Percentiles rank a stretch among this genome's conserved stretches.
Conservation (phyloP, 305 asterid species). For the Solanum hybrid region DNA sequence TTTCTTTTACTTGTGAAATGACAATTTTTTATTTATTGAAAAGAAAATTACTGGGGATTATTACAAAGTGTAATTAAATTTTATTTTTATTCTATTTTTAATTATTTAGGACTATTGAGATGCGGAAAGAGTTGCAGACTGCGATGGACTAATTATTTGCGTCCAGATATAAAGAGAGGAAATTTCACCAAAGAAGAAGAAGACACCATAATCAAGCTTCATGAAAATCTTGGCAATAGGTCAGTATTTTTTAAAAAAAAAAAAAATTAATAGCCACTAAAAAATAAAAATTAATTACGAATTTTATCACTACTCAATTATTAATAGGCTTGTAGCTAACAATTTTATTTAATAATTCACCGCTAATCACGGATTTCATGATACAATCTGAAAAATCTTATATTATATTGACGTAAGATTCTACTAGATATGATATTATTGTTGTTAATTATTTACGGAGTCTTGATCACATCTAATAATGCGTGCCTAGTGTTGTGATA, state of each 20-base stretch:
- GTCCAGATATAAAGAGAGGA: slow-evolving; percentile 85
- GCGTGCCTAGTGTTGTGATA: background rate
- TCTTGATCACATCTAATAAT: background rate
- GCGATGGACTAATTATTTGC: slow-evolving; percentile 71
- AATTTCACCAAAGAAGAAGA: slow-evolving; percentile 75
- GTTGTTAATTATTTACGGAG: background rate
- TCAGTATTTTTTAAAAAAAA: slow-evolving; percentile 4
- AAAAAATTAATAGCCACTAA: background rate
- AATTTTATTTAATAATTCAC: background rate
- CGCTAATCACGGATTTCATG: background rate
- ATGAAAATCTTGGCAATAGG: slow-evolving; percentile 74
- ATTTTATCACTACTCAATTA: background rate
- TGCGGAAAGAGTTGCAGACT: slow-evolving; percentile 95
- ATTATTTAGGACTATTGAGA: slow-evolving; percentile 48
- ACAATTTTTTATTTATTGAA: background rate
- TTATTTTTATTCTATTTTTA: background rate
- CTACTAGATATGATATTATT: background rate
- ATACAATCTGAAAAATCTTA: no score
- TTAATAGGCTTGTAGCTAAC: background rate
- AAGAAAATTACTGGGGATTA: background rate
- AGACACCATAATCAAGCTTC: slow-evolving; percentile 55
- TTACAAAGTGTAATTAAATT: background rate
- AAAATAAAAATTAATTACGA: background rate
- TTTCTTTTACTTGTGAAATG: background rate
- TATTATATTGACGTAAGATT: background rate